These are phyloP conservation scores for Teratosphaeria gauchensis DNA, from an alignment of 2,329 filamentous ascomycete genomes.

Conservation along the genomic window DNA sequence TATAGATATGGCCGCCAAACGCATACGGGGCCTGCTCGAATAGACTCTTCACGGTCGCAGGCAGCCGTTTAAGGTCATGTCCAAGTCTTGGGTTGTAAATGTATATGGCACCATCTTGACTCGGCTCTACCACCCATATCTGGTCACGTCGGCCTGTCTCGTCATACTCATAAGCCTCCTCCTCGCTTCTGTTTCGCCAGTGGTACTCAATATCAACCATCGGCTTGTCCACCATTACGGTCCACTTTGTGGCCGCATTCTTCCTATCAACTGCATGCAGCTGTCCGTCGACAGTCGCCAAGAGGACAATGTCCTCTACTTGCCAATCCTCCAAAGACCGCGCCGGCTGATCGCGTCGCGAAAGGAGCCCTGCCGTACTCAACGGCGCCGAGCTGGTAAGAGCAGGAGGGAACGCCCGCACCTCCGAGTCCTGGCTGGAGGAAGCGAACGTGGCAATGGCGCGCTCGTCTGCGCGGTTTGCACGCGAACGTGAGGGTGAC, in stretches of 20 bases:
- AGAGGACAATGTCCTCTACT: slow-evolving; percentile 98
- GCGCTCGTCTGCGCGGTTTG: slow-evolving; percentile 59
- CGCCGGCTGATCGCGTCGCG: slow-evolving; percentile 67
- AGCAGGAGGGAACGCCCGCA: slow-evolving; percentile 77
- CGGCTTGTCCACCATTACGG: slow-evolving; percentile 70
- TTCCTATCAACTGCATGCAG: slow-evolving; percentile 84
- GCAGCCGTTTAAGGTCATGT: slow-evolving; percentile 53
- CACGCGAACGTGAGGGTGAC: slow-evolving; percentile 14
- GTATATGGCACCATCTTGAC: slow-evolving; percentile 75
- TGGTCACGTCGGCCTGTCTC: slow-evolving; percentile 55
- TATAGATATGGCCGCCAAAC: slow-evolving; percentile 65
- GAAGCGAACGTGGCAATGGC: slow-evolving; percentile 97
- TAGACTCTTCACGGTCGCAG: slow-evolving; percentile 71
- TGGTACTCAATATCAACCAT: slow-evolving; percentile 87
- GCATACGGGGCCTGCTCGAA: slow-evolving; percentile 71
- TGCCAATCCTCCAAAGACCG: slow-evolving; percentile 98
- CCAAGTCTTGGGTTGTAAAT: slow-evolving; percentile 64
- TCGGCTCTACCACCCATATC: slow-evolving; percentile 92
- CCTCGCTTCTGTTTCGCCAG: slow-evolving; percentile 53
- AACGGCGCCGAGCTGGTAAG: slow-evolving; percentile 21
- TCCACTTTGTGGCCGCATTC: slow-evolving; percentile 77
- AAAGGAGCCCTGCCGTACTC: slow-evolving; percentile 49
- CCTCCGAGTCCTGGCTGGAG: slow-evolving; percentile 61
- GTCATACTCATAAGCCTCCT: slow-evolving; percentile 52
- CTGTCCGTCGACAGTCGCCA: slow-evolving; percentile 99